Evolutionary conservation across 106 monocot genomes (phyloP), one percentile per base, ranked within the genome.

Genomic region (Phalaenopsis aphrodite): DNA sequence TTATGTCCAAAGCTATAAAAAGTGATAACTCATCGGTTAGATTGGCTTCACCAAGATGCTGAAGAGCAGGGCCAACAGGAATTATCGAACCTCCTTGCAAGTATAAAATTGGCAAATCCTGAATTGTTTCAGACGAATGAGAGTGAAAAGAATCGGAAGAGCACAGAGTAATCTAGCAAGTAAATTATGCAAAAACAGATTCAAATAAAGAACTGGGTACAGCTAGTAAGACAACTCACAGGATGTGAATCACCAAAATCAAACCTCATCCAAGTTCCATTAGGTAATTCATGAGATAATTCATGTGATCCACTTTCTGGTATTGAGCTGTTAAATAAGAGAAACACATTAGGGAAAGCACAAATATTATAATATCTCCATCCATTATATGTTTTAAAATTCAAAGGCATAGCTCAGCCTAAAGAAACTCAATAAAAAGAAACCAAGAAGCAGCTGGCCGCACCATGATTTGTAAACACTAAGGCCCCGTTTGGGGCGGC

Each of bases 201-300:
- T 56, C 43, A 71, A 36, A 82, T 42, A 41, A n/a, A 75, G 45
- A 57, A 17, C 30, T 30, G 46, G 24, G 1, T 72, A 37, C 16
- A 45, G 68, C 11, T 49, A 15, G 19, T 46, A 46, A 75, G 24
- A 45, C n/a, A 80, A 83, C 86, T 86, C 87, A 99, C 99, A 77
- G 99, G 95, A 85, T 94, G 94, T 79, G 99, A 86, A 84, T 99
- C 99, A 76, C 79, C 82, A 86, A 99, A 99, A 88, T 99, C 99
- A 88, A 99, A 95, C 30, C 81, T 86, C 77, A 91, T 78, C 99
- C 99, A 99, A 58, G 79, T 93, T 78, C 99, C 99, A 56, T 77
- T 88, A 48, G 93, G 99, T 36, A 94, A 78, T 43, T 78, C 77
- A 81, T 84, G 82, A 42, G 87, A 75, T 43, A 87, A 21, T 79